These are phyloP conservation scores for Dothidotthia symphoricarpi DNA, from an alignment of 2,329 filamentous ascomycete genomes.

Conservation along the genomic window DNA sequence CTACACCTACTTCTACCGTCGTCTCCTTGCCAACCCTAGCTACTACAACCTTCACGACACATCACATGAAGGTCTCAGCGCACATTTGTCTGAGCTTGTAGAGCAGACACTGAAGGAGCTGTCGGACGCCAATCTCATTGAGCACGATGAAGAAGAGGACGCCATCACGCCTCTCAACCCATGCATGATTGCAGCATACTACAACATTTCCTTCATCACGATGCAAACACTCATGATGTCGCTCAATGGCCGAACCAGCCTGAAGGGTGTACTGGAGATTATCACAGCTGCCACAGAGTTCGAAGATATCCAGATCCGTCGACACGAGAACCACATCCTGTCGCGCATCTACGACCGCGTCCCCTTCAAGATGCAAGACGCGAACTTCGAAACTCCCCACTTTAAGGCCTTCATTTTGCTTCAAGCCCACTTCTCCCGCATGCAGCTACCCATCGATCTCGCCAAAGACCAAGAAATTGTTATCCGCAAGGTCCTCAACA, in stretches of 20 bases:
- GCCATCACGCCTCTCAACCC: constrained; percentile 86
- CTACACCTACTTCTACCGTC: constrained; percentile 96
- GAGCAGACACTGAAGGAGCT: constrained; percentile 90
- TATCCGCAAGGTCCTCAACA: constrained; percentile 76
- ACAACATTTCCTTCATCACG: constrained; percentile 98
- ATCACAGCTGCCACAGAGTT: constrained; percentile 96
- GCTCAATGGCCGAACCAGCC: constrained; percentile 80
- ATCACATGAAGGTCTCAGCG: constrained; percentile 88
- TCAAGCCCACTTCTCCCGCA: constrained; percentile 94
- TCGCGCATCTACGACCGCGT: constrained; percentile 91
- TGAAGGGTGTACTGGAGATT: constrained; percentile 96
- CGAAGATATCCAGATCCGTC: constrained; percentile 87
- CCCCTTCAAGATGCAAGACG: constrained; percentile 90
- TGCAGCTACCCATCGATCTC: constrained; percentile 93
- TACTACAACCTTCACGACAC: constrained; percentile 90
- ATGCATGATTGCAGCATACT: constrained; percentile 97
- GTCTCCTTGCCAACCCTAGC: constrained; percentile 90
- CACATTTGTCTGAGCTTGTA: constrained; percentile 89
- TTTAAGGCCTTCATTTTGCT: constrained; percentile 98
- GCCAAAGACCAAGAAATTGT: constrained; percentile 94
- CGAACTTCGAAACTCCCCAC: constrained; percentile 86
- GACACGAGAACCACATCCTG: constrained; percentile 85
- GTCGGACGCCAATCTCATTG: constrained; percentile 89
- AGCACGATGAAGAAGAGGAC: constrained; percentile 86
- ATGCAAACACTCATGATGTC: constrained; percentile 99